Percentiles rank a stretch among this genome's conserved stretches.
Evolutionary conservation across 176 grass and related monocot genomes (phyloP).

Genomic region (Cymbopogon citratus): DNA sequence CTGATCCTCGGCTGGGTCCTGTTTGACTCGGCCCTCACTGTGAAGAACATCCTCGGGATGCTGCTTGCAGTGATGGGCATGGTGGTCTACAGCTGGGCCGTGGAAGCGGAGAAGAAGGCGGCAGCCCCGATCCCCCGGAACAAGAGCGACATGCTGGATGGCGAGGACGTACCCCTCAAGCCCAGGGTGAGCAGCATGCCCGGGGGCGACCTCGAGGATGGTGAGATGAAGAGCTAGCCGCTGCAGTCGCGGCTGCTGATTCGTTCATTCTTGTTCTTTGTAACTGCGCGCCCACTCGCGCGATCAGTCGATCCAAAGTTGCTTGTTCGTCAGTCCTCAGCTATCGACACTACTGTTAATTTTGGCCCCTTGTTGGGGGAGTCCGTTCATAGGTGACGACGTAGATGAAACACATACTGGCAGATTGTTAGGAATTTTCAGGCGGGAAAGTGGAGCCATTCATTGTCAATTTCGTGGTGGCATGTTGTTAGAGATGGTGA

Average conservation of each 20-base stretch:
- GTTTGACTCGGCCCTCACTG: conserved; percentile 78
- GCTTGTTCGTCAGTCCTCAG: conserved; percentile 3
- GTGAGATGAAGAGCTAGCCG: conserved; percentile 64
- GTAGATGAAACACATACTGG: conserved; percentile 16
- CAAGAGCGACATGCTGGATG: conserved; percentile 49
- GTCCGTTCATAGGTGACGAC: neutral
- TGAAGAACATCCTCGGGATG: conserved; percentile 87
- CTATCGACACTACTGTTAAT: conserved; percentile 39
- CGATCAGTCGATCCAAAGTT: conserved; percentile 8
- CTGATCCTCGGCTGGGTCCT: conserved; percentile 80
- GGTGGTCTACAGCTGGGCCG: conserved; percentile 86
- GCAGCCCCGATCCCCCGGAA: conserved; percentile 8
- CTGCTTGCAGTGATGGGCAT: conserved; percentile 84
- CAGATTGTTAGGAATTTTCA: conserved; percentile 29
- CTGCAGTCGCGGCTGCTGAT: neutral
- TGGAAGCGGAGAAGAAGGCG: conserved; percentile 62
- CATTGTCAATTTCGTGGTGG: conserved; percentile 29
- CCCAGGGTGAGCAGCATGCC: conserved; percentile 44
- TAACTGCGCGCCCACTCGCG: conserved; percentile 15
- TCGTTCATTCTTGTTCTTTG: conserved; percentile 47
- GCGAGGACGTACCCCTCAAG: conserved; percentile 70
- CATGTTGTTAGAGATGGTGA: conserved; percentile 37
- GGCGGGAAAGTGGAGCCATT: conserved; percentile 12
- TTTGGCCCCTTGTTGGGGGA: conserved; percentile 15
- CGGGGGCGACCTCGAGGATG: conserved; percentile 49